Base-by-base conservation (phyloP, 2,329 filamentous ascomycete species). In the Trichoderma asperellum region DNA sequence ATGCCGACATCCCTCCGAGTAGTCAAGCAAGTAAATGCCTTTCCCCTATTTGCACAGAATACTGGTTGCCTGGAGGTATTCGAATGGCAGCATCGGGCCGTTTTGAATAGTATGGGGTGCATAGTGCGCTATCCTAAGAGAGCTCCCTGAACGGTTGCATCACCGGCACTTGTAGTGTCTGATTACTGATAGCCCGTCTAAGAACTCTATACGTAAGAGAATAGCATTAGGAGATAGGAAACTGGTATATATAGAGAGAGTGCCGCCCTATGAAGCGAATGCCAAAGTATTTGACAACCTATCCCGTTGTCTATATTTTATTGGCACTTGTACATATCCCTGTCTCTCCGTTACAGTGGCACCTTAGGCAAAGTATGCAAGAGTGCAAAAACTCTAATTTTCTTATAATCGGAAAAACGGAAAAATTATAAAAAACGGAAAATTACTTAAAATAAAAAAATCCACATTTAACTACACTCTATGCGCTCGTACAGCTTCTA, bases 51-150 rank as follows among this genome's bases (percentile, higher is more conserved):
- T 49, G 8, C 21, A 49, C n/a, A 49, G n/a, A 40, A 21, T 29
- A 10, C 24, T 24, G 4, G 34, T 55, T 55, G 49, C 61, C 53
- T 49, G 49, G 61, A 49, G 32, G 27, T 64, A 55, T 29, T 34
- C 32, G 47, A 6, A 47, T 55, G 34, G 32, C 35, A 53, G 21
- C 49, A 55, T 64, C 47, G 61, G 61, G 61, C 61, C 61, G 40
- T 55, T 53, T 55, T 16, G 47, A 34, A 40, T 40, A 21, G 49
- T 40, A 49, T 49, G 47, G 47, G 47, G n/a, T 49, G 27, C 47
- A 24, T 64, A 34, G 34, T 34, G 49, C 61, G 61, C 60, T 29
- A 53, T 63, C 47, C 61, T 14, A 55, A 34, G 24, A 60, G 10
- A 27, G 49, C 47, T 16, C 32, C 21, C 16, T 55, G 2, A 55